Evolutionary conservation across 2,329 filamentous ascomycete genomes (phyloP).

Genomic region (Aspergillus japonicus): DNA sequence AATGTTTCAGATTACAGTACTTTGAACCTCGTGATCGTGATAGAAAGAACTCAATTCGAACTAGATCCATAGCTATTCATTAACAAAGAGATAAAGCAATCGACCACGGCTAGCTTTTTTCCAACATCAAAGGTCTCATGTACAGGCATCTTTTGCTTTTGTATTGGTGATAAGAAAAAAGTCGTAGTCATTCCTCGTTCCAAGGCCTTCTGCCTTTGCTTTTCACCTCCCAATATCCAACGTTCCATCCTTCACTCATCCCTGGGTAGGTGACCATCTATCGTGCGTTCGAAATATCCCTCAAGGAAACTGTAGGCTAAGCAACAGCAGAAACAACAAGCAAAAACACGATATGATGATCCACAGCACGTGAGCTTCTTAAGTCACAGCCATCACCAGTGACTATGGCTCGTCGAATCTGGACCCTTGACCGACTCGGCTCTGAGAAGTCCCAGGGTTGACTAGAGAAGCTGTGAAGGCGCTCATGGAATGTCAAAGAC

Average conservation of each 20-base stretch:
- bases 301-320: neutral
- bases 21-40: no score
- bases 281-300: neutral
- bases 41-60: constrained; percentile 14
- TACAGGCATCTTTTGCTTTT: constrained; percentile 27
- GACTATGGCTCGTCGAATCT: neutral
- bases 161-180: constrained; percentile 17
- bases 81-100: constrained; percentile 21
- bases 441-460: neutral
- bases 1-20: no score
- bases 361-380: neutral
- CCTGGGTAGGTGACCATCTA: neutral
- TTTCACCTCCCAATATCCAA: neutral
- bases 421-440: neutral
- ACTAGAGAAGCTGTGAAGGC: neutral
- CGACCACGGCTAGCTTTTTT: constrained; percentile 19
- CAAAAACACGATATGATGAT: neutral
- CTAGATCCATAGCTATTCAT: constrained; percentile 13
- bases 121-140: constrained; percentile 23
- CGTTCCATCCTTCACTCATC: neutral
- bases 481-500: constrained; percentile 79
- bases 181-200: constrained; percentile 30
- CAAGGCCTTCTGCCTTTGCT: constrained; percentile 6
- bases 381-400: neutral
- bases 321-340: neutral